Base-by-base conservation (phyloP, 768 basidiomycete species). In the Leccinellum luteum region DNA sequence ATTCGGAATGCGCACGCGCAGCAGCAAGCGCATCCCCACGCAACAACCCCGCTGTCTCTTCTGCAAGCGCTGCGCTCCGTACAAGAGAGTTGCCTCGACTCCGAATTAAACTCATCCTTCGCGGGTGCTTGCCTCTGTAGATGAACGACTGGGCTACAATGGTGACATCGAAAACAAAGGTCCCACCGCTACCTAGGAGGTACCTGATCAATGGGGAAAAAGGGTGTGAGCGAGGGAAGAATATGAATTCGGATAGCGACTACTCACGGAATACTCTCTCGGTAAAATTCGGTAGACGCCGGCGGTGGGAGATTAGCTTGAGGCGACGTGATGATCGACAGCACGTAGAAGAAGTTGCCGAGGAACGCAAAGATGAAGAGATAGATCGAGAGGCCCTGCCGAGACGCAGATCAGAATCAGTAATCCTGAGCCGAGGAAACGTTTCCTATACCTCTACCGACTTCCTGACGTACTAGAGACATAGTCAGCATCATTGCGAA, bases 361-460 rank as follows among this genome's bases (percentile, higher is more conserved):
- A 90, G 74, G 72, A 98, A 98, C 7, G 97, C 97, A 69, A 89
- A 93, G 32, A 95, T 70, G 72, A 99, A 99, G 21, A 99, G 80
- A 67, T 87, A 89, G 75, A 98, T 90, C 15, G 95, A 96, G 30
- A 99, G 82, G 10, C 97, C 97, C 83, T 95, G 65, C 38, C 38
- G 44, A 38, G 35, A 48, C n/a, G 44, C 19, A 27, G 41, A 48
- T 61, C 55, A 54, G 48, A 58, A 49, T 47, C 52, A 50, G 10
- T 30, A 34, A 52, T 43, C 47, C 58, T 30, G 65, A 38, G 48
- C 12, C 35, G 52, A 38, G 41, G 15, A 47, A 43, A 57, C 30
- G 12, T 14, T 12, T 27, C 28, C 45, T 17, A 51, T 70, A 87
- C 88, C 80, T 90, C 92, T 17, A 95, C 92, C 48, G 94, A 96